Percentiles rank a stretch among this genome's conserved stretches.
Evolutionary conservation across 2,329 filamentous ascomycete species (phyloP).

Genomic region (Xylariaceae sp.): DNA sequence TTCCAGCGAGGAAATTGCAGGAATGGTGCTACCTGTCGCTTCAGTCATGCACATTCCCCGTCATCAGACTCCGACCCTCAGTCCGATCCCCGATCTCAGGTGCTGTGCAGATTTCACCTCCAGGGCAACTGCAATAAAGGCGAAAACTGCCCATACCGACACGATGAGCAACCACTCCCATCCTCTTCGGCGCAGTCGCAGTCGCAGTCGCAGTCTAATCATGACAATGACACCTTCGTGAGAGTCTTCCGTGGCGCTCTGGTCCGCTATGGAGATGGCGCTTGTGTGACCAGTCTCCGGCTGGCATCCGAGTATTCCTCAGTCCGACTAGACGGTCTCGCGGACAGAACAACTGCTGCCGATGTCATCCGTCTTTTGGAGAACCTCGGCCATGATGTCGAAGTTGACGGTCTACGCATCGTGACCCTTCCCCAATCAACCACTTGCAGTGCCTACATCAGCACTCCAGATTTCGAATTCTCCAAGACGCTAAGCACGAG

Average conservation of each 20-base stretch:
- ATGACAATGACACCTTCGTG: slow-evolving; percentile 12
- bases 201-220: too few species aligned
- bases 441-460: slow-evolving; percentile 20
- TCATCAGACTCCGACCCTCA: neutral
- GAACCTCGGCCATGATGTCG: slow-evolving; percentile 18
- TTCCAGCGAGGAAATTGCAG: slow-evolving; percentile 20
- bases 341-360: slow-evolving; percentile 5
- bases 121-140: slow-evolving; percentile 17
- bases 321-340: slow-evolving; percentile 17
- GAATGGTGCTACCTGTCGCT: slow-evolving; percentile 22
- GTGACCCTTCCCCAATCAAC: slow-evolving; percentile 7
- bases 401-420: slow-evolving; percentile 19
- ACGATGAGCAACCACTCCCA: neutral
- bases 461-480: slow-evolving; percentile 16
- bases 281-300: slow-evolving; percentile 15
- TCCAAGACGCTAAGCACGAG: slow-evolving; percentile 10
- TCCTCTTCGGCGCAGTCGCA: neutral
- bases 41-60: slow-evolving; percentile 7
- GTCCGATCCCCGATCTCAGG: slow-evolving; percentile 14
- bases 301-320: slow-evolving; percentile 21
- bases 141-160: slow-evolving; percentile 17
- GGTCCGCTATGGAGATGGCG: slow-evolving; percentile 23
- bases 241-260: slow-evolving; percentile 19
- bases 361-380: slow-evolving; percentile 12
- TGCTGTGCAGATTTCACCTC: slow-evolving; percentile 18